Conservation (phyloP, 2,329 filamentous ascomycete species). For the Berkeleyomyces rouxiae region DNA sequence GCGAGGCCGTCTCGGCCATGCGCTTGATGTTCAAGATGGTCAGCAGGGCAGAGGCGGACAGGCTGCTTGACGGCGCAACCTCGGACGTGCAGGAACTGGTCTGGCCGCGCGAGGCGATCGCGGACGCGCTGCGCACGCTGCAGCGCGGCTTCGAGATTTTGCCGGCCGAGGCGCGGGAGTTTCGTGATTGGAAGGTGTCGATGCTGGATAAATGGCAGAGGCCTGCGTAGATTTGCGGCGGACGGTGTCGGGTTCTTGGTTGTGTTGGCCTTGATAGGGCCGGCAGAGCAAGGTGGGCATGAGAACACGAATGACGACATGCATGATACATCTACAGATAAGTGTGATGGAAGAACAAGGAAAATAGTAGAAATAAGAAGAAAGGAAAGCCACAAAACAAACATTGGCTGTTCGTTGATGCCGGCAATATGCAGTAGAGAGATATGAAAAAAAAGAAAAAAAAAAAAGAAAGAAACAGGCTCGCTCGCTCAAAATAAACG, state of each 20-base stretch:
- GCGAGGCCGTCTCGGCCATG: slow-evolving; percentile 25
- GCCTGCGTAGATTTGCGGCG: not conserved
- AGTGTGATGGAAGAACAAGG: not conserved
- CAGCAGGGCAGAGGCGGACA: slow-evolving; percentile 27
- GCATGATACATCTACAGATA: not conserved
- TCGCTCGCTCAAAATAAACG: not conserved
- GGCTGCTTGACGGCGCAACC: slow-evolving; percentile 32
- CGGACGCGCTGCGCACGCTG: slow-evolving; percentile 28
- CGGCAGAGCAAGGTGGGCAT: no score
- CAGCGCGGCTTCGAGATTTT: slow-evolving; percentile 33
- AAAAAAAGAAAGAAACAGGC: not conserved
- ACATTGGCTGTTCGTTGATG: not conserved
- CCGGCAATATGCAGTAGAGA: slow-evolving; percentile 11
- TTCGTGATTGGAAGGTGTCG: slow-evolving; percentile 52
- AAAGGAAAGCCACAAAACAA: slow-evolving; percentile 1
- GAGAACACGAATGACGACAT: no score
- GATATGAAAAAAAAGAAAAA: not conserved
- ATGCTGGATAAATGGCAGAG: slow-evolving; percentile 36
- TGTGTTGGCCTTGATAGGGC: not conserved
- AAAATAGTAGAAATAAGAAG: not conserved
- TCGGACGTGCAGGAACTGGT: slow-evolving; percentile 43
- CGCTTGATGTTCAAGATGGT: slow-evolving; percentile 37
- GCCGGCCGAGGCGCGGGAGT: slow-evolving; percentile 37
- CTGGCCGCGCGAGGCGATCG: slow-evolving; percentile 35
- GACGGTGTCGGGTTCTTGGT: not conserved